Conservation (phyloP, 352 stramenopile species). For the Phytophthora capsici region DNA sequence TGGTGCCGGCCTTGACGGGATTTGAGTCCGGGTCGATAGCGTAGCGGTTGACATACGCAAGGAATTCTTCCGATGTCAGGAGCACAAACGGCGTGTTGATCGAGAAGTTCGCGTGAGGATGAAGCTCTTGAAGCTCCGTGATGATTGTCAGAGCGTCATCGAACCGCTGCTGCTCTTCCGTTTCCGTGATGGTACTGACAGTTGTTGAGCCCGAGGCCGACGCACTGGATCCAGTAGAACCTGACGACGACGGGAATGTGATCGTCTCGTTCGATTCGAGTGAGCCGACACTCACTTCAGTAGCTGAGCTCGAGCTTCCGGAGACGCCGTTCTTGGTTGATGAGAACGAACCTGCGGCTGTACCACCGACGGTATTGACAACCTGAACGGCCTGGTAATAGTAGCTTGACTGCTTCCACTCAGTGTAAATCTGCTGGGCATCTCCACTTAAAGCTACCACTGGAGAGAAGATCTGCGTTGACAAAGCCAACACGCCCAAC, state of each 20-base stretch:
- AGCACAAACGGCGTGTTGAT: constrained; percentile 66
- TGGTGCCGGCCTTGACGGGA: constrained; percentile 23
- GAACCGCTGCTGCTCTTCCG: constrained; percentile 61
- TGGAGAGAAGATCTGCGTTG: constrained; percentile 16
- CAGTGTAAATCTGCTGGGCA: constrained; percentile 33
- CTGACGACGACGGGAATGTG: constrained; percentile 15
- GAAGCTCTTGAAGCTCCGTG: constrained; percentile 47
- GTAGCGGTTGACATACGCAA: constrained; percentile 58
- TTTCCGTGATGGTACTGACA: constrained; percentile 22
- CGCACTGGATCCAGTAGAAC: constrained; percentile 14
- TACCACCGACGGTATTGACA: constrained; percentile 30
- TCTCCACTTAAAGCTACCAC: constrained; percentile 6
- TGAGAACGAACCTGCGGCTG: constrained; percentile 20
- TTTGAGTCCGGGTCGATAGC: constrained; percentile 31
- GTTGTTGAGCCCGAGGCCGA: constrained; percentile 11
- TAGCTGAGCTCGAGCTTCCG: constrained; percentile 14
- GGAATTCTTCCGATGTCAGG: constrained; percentile 66
- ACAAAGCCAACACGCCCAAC: constrained; percentile 27
- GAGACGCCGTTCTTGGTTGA: constrained; percentile 22
- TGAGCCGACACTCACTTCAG: constrained; percentile 17
- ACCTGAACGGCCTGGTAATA: constrained; percentile 43
- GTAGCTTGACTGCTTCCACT: constrained; percentile 49
- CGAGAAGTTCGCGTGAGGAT: constrained; percentile 64
- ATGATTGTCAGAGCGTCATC: constrained; percentile 47
- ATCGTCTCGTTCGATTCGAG: constrained; percentile 32